A percentile compares a stretch with the other conserved stretches of the same genome.
These are phyloP conservation scores for Epichloe gansuensis DNA, from an alignment of 2,329 filamentous ascomycete genomes.

Conservation along the genomic window DNA sequence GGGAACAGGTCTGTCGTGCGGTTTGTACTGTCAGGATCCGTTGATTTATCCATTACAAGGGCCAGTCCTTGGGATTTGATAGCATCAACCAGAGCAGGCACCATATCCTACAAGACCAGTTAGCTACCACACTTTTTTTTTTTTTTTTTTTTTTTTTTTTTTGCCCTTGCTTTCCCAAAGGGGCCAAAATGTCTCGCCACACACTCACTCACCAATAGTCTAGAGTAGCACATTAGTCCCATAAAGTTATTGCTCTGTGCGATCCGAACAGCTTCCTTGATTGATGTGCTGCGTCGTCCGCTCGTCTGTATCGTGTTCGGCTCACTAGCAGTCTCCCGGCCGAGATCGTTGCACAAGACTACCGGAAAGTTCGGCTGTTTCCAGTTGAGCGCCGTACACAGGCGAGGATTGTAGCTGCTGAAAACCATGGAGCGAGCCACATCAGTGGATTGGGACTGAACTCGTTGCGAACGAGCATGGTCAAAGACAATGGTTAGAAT, in stretches of 20 bases:
- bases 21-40: conserved; percentile 33
- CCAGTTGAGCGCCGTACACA: conserved; percentile 95
- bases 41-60: conserved; percentile 76
- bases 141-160: too few relatives aligned
- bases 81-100: conserved; percentile 80
- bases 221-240: conserved; percentile 84
- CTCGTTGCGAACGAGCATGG: conserved; percentile 60
- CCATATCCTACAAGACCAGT: conserved; percentile 55
- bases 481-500: conserved; percentile 82
- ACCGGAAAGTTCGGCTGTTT: conserved; percentile 98
- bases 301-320: conserved; percentile 35
- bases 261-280: conserved; percentile 89
- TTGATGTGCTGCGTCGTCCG: conserved; percentile 65
- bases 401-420: conserved; percentile 78
- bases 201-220: conserved; percentile 62
- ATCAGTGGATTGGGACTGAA: conserved; percentile 52
- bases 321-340: conserved; percentile 40
- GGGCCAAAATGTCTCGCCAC: neutral
- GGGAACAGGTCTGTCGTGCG: conserved; percentile 38
- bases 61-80: conserved; percentile 92
- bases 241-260: conserved; percentile 96
- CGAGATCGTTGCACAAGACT: conserved; percentile 87
- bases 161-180: too few relatives aligned
- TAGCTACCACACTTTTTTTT: neutral
- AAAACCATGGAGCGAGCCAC: conserved; percentile 82